Conservation (phyloP, 805 yeast genomes). For the Barnettozyma siamensis region DNA sequence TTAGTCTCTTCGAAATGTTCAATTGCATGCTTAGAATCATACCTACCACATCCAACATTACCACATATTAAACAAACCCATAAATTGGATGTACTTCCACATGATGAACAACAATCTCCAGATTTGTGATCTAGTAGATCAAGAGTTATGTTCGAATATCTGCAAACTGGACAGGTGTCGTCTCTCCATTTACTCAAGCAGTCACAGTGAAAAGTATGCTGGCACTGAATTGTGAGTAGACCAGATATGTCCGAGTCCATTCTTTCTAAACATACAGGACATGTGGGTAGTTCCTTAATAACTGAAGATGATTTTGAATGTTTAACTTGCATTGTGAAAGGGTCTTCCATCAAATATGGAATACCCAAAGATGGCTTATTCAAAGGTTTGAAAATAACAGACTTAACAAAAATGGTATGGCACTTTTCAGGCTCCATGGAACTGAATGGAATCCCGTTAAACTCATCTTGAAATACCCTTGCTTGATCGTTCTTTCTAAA, state of each 20-base stretch:
- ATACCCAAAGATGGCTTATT: conserved; percentile 31
- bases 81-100: conserved; percentile 54
- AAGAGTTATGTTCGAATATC: conserved; percentile 52
- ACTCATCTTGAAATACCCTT: conserved; percentile 55
- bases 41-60: conserved; percentile 86
- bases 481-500: conserved; percentile 55
- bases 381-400: conserved; percentile 23
- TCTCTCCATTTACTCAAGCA: conserved; percentile 87
- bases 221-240: conserved; percentile 81
- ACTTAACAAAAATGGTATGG: conserved; percentile 64
- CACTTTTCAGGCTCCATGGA: conserved; percentile 88
- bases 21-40: conserved; percentile 79
- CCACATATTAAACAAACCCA: conserved; percentile 94
- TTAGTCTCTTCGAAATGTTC: conserved; percentile 71
- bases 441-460: conserved; percentile 70
- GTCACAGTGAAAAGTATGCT: conserved; percentile 87
- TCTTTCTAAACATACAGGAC: conserved; percentile 88
- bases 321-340: conserved; percentile 45
- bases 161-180: conserved; percentile 85
- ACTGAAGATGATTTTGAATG: conserved; percentile 19
- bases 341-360: conserved; percentile 69
- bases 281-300: conserved; percentile 70
- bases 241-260: conserved; percentile 82
- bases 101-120: conserved; percentile 40
- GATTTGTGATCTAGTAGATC: conserved; percentile 18